A percentile compares a stretch with the other conserved stretches of the same genome.
Evolutionary conservation across 2,329 filamentous ascomycete genomes (phyloP).

Genomic region (Sporothrix schenckii): DNA sequence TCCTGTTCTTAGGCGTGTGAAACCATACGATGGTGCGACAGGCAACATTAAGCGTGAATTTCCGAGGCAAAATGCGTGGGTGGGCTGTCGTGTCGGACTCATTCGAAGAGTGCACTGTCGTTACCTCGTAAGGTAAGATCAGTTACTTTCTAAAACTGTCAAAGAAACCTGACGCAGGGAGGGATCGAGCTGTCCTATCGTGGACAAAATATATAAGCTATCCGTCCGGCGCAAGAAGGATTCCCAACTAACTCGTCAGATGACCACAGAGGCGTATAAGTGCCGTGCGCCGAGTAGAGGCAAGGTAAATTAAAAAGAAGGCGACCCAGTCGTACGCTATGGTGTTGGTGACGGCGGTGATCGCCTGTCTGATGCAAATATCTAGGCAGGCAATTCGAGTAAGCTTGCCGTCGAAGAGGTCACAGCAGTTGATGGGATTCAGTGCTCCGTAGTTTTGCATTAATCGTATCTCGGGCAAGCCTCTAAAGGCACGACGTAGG

Average conservation of each 20-base stretch:
- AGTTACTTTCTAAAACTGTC: too few relatives aligned
- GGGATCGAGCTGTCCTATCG: neutral
- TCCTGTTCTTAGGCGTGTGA: neutral
- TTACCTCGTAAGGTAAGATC: too few relatives aligned
- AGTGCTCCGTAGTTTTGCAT: neutral
- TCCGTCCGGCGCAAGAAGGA: neutral
- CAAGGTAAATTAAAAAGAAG: neutral
- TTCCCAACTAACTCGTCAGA: neutral
- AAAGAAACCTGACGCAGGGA: too few relatives aligned
- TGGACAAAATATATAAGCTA: neutral
- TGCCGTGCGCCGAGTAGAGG: neutral
- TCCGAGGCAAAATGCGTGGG: too few relatives aligned
- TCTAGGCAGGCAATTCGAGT: constrained; percentile 6
- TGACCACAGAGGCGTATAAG: neutral
- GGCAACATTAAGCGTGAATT: constrained; percentile 21
- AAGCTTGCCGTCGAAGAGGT: neutral
- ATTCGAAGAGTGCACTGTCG: too few relatives aligned
- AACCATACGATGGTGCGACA: neutral
- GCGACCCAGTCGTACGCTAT: neutral
- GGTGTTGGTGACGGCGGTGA: neutral
- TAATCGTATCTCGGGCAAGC: neutral
- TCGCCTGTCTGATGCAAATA: neutral
- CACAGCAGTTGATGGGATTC: neutral
- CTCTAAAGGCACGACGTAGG: neutral
- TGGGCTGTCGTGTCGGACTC: too few relatives aligned